Base-by-base conservation (phyloP, 176 grass and related monocot species). In the Guadua angustifolia region DNA sequence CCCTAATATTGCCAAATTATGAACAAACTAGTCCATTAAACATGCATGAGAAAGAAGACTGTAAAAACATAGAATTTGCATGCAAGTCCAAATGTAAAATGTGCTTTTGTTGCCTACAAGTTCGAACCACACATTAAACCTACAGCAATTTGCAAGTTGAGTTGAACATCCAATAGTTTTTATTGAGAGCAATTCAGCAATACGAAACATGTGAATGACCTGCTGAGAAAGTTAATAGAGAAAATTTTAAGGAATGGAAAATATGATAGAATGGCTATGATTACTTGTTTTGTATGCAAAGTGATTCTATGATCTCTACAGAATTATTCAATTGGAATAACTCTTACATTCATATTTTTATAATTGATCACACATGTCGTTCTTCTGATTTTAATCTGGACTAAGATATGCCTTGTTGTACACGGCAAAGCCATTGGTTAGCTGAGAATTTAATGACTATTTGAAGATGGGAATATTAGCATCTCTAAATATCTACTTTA, bases 351-450 rank as follows among this genome's bases (percentile, higher is more conserved):
- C 8, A 32, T 1, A 44, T 53, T 83, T 83, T 64, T 82, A 18
- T 8, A 82, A 52, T 71, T 76, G 67, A 61, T 39, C 73, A 70
- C 64, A 64, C 29, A 82, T 33, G 39, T 15, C 18, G 0, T 40
- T 50, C 42, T 47, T 32, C 51, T 72, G 39, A 21, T 69, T 82
- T 75, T 69, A 68, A 49, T 69, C 61, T 68, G 47, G 69, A 75
- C 10, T 81, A 47, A 36, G 50, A 67, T 81, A 57, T 47, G 68
- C 32, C 26, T 45, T 58, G 5, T 38, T 51, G 5, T 66, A 66
- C 22, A 7, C 74, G 49, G 59, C 60, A 60, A 79, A 61, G 26
- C 19, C 51, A 36, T 49, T 16, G 32, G 39, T 68, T 69, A 49
- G 24, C 65, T 70, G 40, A 35, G 55, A 61, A 50, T 18, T 50